Base-by-base conservation (phyloP, 1,139 yeast genomes). In the Fermentozyma sake region DNA sequence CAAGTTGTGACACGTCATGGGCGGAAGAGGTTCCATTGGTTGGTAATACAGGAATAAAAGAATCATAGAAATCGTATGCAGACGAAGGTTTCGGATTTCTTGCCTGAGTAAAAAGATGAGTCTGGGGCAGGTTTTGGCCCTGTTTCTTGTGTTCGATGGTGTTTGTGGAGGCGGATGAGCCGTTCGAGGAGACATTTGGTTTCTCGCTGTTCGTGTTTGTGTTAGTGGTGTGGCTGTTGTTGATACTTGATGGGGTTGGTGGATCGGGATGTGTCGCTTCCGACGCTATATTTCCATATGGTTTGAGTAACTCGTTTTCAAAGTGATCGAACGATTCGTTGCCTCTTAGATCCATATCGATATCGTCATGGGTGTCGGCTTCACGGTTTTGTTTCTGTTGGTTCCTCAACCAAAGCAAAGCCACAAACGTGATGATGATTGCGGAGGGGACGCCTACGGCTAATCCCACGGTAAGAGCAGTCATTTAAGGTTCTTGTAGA, bases 371-470 rank as follows among this genome's bases (percentile, higher is more conserved):
- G 7, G 36, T 34, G 7, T 35, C 24, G 39, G 62, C 72, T 41
- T 65, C 71, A 24, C 37, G 38, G 16, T 39, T 41, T 35, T 60
- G 68, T 24, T 51, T 48, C 23, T 56, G 50, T 24, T 58, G 56
- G 38, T 57, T 59, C 23, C 63, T 43, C 24, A 43, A 32, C 58
- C 61, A 61, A 5, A 46, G 33, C 14, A 48, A 39, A 10, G 43
- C 39, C 11, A 51, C 35, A 12, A 42, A 30, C 7, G 41, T 17
- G 6, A 62, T 27, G 14, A 63, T 49, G 10, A 61, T 21, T 24
- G 55, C 47, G 19, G 63, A 48, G 3, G 72, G 71, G 18, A 63
- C 42, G 6, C 72, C 72, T 18, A 67, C 61, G 11, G 70, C 66
- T 26, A 66, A 48, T 3, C 72, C 72, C 11, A 66, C 70, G 8